Evolutionary conservation across 176 grass and related monocot species (phyloP), one percentile per base, ranked within the genome.

Genomic region (Saccharum spontaneum): DNA sequence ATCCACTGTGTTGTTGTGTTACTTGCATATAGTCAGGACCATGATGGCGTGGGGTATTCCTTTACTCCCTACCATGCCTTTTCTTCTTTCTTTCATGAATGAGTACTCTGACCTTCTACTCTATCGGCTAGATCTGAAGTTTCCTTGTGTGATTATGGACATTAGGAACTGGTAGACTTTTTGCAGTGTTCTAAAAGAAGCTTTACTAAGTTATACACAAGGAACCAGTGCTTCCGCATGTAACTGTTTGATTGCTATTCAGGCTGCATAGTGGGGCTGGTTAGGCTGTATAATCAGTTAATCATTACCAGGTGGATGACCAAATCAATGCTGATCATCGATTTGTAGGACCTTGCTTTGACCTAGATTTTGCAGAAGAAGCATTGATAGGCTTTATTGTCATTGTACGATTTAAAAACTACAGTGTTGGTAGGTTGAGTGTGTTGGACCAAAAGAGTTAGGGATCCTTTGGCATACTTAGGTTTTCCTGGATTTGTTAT

Each of bases 11-110:
- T 81, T 69, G 71, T 57, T 61, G 72, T 75, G 54, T 72, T 43
- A 84, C 33, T 67, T 88, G 59, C 34, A 84, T 74, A 54, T 78
- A 26, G 71, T 44, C 46, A 79, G 76, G 45, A 74, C 37, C 54
- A 78, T 38, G 31, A 68, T 82, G 36, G 26, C 23, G 8, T 76
- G 50, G 36, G 60, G 17, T 84, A 83, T 82, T 33, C 59, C 64
- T 63, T 76, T 83, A 43, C 23, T 88, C 12, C 23, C 23, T 24
- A 67, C 12, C 18, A 11, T 84, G 44, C 22, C 22, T 50, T 36
- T 50, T 88, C 33, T 26, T 13, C 33, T 65, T 22, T 65, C 15
- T 76, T 67, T 75, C 26, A 74, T 8, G 28, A 75, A 46, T 37
- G 57, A 59, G 6, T 46, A 83, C 30, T 40, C 36, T 48, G 54